Percentiles rank a stretch among this genome's conserved stretches.
phyloP scores from a whole-genome alignment of 192 early-diverging fungal genomes.

The Chytriomyces confervae region DNA sequence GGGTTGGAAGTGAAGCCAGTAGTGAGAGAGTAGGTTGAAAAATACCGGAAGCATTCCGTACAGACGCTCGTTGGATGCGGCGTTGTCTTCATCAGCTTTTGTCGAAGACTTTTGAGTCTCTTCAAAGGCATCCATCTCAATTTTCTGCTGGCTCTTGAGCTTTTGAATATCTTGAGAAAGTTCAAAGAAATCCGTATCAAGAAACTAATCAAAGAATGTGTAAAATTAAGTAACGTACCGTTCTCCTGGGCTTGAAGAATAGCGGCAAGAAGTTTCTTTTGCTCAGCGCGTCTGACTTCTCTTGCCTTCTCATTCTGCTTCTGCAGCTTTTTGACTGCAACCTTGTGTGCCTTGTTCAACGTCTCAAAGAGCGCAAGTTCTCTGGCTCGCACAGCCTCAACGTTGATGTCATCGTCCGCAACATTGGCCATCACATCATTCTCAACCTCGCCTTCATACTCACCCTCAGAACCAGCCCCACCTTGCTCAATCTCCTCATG shows the following conservation, averaged over 20 bases:
- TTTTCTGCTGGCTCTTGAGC: conserved; percentile 46
- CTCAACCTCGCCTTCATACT: not conserved
- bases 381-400: conserved; percentile 10
- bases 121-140: conserved; percentile 44
- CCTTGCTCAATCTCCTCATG: conserved; percentile 7
- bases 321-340: not conserved
- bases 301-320: not conserved
- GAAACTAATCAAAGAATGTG: not conserved
- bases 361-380: conserved; percentile 26
- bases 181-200: not conserved
- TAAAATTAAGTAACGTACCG: conserved; percentile 9
- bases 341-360: conserved; percentile 12
- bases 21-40: not conserved
- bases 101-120: conserved; percentile 39
- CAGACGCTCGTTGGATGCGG: conserved; percentile 42
- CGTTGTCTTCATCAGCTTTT: conserved; percentile 49
- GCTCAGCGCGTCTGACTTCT: not conserved
- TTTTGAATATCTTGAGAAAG: conserved; percentile 31
- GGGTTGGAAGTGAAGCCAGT: too few relatives aligned
- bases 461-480: not conserved
- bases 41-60: conserved; percentile 48
- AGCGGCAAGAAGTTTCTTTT: conserved; percentile 16
- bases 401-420: not conserved
- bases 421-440: not conserved
- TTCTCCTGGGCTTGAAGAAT: conserved; percentile 11